phyloP scores from a whole-genome alignment of 176 grass and related monocot genomes.

The Elaeis guineensis region DNA sequence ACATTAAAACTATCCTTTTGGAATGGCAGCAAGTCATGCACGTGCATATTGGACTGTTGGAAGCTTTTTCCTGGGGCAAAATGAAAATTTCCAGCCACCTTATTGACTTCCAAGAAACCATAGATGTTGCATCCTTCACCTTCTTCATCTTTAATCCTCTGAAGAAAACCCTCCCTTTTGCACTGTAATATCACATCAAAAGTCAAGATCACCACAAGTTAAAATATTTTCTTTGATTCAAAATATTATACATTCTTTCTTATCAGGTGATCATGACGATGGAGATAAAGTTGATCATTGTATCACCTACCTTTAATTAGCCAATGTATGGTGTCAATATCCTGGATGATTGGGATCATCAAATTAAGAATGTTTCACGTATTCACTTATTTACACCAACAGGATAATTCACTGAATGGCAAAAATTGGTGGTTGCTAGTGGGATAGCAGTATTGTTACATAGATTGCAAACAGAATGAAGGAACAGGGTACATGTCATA shows the following conservation, averaged over 20 bases:
- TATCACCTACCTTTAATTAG: too few relatives aligned
- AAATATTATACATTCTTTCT: background rate
- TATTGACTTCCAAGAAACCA: constrained; percentile 84
- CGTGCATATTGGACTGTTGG: constrained; percentile 91
- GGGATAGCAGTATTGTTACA: too few relatives aligned
- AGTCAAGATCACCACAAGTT: background rate
- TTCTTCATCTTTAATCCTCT: constrained; percentile 97
- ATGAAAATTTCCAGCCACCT: constrained; percentile 98
- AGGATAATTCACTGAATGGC: too few relatives aligned
- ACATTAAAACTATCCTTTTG: constrained; percentile 99
- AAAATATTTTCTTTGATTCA: background rate
- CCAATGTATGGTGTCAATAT: too few relatives aligned
- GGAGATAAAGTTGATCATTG: too few relatives aligned
- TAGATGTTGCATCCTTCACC: constrained; percentile 99
- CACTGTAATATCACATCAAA: constrained; percentile 35
- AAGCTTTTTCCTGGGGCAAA: constrained; percentile 99
- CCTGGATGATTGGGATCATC: too few relatives aligned
- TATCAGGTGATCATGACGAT: too few relatives aligned
- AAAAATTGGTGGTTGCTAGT: too few relatives aligned
- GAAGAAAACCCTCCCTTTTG: constrained; percentile 97
- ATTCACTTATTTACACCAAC: too few relatives aligned
- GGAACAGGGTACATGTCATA: too few relatives aligned
- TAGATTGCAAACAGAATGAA: too few relatives aligned
- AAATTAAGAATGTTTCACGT: too few relatives aligned
- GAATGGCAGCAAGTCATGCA: constrained; percentile 93